Base-by-base conservation (phyloP, 345 rosid genomes). In the Heritiera fomes region DNA sequence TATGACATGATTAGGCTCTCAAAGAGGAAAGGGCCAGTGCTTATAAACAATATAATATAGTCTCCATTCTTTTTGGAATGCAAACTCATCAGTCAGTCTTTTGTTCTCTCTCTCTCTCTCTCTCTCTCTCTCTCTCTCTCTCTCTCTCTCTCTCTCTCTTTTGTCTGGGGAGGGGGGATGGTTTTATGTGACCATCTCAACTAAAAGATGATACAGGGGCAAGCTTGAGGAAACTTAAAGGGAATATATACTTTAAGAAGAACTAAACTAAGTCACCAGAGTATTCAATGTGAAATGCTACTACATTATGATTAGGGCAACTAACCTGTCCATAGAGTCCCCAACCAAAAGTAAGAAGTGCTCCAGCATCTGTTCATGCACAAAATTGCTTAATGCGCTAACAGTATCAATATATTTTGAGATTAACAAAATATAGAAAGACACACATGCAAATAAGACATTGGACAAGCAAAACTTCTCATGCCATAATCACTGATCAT, bases 291-390 rank as follows among this genome's bases (percentile, higher is more conserved):
- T 7, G 59, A 70, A 70, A 41, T 74, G 34, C 62, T 20, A 58
- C 30, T 53, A 56, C 10, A 30, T 40, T 20, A 62, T 30, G 34
- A 61, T 59, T n/a, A 6, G 1, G 17, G 30, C 38, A 79, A 71
- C 62, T 88, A 81, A 94, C 99, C 99, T 97, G 99, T 85, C 99
- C 98, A 76, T 97, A 94, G 80, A 93, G 97, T 77, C 99, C 98
- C 99, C 99, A 97, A 50, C 99, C 99, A 84, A 97, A 97, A n/a
- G 98, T 87, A 72, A 97, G 93, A 12, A 97, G 79, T 13, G 94
- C 98, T 65, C 99, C 99, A 79, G 98, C 93, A 90, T 97, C 99
- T 96, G 91, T 61, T 77, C 65, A 82, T 6, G 75, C 58, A 84
- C 73, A 74, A 75, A 81, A 75, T 67, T 65, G 73, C n/a, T 67